Percentiles rank a stretch among this genome's conserved stretches.
These are phyloP conservation scores for Reutealis trisperma DNA, from an alignment of 345 rosid species.

Conservation along the genomic window DNA sequence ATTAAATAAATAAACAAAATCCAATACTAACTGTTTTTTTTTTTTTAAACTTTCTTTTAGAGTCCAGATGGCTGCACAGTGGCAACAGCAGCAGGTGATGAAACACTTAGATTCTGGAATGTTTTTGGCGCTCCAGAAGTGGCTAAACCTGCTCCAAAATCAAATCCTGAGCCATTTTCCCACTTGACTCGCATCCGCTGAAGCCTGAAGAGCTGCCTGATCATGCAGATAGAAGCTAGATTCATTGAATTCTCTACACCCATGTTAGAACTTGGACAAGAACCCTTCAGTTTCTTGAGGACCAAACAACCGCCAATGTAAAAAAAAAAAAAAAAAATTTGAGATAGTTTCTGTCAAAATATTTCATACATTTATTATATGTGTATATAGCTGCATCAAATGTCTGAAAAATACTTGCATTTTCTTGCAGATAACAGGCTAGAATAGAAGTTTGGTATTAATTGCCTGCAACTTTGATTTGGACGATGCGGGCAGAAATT, in stretches of 20 bases:
- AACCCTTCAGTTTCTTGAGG: neutral
- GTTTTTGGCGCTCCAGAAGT: conserved; percentile 65
- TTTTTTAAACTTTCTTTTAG: conserved; percentile 13
- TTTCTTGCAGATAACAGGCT: neutral
- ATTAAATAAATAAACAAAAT: too few species aligned
- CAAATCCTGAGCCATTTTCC: conserved; percentile 54
- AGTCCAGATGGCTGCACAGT: conserved; percentile 78
- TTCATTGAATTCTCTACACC: neutral
- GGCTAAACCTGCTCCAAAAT: conserved; percentile 51
- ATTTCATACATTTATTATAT: too few species aligned
- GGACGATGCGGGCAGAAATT: neutral
- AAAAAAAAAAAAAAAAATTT: neutral
- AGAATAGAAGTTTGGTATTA: neutral
- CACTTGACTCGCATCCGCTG: conserved; percentile 57
- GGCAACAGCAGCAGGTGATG: conserved; percentile 80
- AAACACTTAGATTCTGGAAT: conserved; percentile 70
- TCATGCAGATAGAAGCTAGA: conserved; percentile 22
- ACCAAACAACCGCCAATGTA: neutral
- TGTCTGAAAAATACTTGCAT: neutral
- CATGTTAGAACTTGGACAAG: neutral
- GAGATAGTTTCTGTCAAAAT: neutral
- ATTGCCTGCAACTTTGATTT: neutral
- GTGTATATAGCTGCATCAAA: too few species aligned
- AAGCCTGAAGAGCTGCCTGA: conserved; percentile 27
- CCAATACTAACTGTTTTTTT: neutral